Conservation (phyloP, 257 asterid genomes). For the Rehmannia glutinosa region DNA sequence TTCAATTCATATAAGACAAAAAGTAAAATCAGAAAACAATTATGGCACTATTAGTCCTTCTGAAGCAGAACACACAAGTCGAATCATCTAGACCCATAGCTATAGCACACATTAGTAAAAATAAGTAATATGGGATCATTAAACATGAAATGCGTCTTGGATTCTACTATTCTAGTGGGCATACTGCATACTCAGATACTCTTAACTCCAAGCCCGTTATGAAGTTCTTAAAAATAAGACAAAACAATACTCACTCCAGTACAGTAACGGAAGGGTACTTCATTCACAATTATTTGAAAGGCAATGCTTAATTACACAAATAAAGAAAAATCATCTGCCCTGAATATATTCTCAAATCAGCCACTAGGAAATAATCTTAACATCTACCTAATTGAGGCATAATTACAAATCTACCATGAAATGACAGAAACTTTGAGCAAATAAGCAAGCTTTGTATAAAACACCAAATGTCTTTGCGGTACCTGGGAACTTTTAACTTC, state of each 20-base stretch:
- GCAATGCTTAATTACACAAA: background rate
- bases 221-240: background rate
- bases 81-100: background rate
- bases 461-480: too few relatives aligned
- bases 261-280: background rate
- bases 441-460: too few relatives aligned
- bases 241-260: too few relatives aligned
- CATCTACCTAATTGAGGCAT: background rate
- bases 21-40: background rate
- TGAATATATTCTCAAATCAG: background rate
- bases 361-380: background rate
- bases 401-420: background rate
- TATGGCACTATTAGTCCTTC: background rate
- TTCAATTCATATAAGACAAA: background rate
- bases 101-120: background rate
- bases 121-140: background rate
- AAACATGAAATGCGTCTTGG: background rate
- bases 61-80: background rate
- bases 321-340: background rate
- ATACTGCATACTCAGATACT: too few relatives aligned
- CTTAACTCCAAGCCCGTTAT: background rate
- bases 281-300: background rate
- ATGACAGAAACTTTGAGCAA: background rate
- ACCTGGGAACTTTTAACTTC: conserved; percentile 94
- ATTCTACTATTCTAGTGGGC: background rate